Conservation (phyloP, 1,284 basidiomycete genomes). For the Cutaneotrichosporon sp. region DNA sequence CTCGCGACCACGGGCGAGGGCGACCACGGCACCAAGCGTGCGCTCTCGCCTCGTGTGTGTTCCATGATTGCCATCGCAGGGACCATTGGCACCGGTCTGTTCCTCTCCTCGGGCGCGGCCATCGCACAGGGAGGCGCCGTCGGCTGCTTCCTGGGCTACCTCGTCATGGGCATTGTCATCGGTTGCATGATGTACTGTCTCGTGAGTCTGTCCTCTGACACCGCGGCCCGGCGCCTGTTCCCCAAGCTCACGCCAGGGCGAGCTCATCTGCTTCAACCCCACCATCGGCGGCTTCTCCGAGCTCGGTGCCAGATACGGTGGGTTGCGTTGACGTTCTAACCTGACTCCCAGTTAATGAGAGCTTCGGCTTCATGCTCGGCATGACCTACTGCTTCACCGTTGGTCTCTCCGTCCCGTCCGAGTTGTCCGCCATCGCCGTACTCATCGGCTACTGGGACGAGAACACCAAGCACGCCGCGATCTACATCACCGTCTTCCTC, state of each 20-base stretch:
- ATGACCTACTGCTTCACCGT: constrained; percentile 67
- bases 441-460: constrained; percentile 76
- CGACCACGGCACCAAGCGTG: constrained; percentile 20
- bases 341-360: constrained; percentile 50
- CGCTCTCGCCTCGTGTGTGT: constrained; percentile 17
- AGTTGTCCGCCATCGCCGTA: constrained; percentile 73
- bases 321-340: background rate
- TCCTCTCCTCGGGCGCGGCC: constrained; percentile 43
- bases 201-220: constrained; percentile 18
- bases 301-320: constrained; percentile 24
- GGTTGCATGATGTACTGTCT: constrained; percentile 23
- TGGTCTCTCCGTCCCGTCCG: constrained; percentile 54
- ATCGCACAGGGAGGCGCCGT: constrained; percentile 51
- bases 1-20: constrained; percentile 15
- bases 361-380: background rate
- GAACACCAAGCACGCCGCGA: constrained; percentile 23
- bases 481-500: constrained; percentile 21
- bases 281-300: constrained; percentile 27
- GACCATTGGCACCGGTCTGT: constrained; percentile 57
- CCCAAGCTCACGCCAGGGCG: constrained; percentile 5
- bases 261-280: constrained; percentile 17
- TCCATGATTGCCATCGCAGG: constrained; percentile 34
- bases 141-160: constrained; percentile 43
- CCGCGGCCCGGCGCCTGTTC: too few relatives aligned
- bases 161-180: constrained; percentile 25